These are phyloP conservation scores for Geotrichum bryndzae DNA, from an alignment of 1,139 yeast genomes.

Conservation along the genomic window DNA sequence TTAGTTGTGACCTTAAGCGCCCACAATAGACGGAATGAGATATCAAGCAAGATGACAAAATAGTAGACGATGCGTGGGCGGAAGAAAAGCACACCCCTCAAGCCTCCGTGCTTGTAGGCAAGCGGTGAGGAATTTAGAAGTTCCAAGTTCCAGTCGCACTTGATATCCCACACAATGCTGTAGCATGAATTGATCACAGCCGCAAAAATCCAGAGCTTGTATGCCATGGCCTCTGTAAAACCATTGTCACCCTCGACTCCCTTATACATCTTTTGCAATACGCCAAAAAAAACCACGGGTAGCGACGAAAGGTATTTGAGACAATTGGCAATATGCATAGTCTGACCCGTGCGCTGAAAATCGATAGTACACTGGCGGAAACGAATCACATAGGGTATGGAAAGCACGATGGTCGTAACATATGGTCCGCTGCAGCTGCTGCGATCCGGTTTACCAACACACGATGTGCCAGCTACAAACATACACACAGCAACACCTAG, in stretches of 20 bases:
- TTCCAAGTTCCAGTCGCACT: conserved; percentile 82
- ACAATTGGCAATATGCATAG: conserved; percentile 59
- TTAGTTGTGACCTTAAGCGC: conserved; percentile 43
- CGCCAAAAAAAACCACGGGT: conserved; percentile 48
- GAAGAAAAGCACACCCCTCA: conserved; percentile 14
- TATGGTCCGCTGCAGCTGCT: conserved; percentile 33
- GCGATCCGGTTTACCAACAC: conserved; percentile 34
- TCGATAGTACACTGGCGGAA: conserved; percentile 77
- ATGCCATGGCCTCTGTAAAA: conserved; percentile 27
- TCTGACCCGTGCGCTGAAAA: conserved; percentile 45
- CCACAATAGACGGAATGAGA: conserved; percentile 70
- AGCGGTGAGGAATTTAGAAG: conserved; percentile 26
- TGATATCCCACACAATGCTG: conserved; percentile 82
- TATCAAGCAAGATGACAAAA: conserved; percentile 53
- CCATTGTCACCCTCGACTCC: conserved; percentile 19
- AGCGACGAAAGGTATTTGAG: conserved; percentile 66
- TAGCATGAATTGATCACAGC: conserved; percentile 64
- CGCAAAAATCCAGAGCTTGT: conserved; percentile 46
- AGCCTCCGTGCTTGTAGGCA: conserved; percentile 19
- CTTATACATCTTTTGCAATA: conserved; percentile 19
- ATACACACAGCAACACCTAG: conserved; percentile 45
- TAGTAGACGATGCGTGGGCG: conserved; percentile 41
- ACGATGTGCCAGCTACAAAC: conserved; percentile 30
- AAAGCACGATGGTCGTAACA: conserved; percentile 47
- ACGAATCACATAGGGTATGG: conserved; percentile 65